Evolutionary conservation across 2,329 filamentous ascomycete genomes (phyloP).

Genomic region (Trichoderma koningii): DNA sequence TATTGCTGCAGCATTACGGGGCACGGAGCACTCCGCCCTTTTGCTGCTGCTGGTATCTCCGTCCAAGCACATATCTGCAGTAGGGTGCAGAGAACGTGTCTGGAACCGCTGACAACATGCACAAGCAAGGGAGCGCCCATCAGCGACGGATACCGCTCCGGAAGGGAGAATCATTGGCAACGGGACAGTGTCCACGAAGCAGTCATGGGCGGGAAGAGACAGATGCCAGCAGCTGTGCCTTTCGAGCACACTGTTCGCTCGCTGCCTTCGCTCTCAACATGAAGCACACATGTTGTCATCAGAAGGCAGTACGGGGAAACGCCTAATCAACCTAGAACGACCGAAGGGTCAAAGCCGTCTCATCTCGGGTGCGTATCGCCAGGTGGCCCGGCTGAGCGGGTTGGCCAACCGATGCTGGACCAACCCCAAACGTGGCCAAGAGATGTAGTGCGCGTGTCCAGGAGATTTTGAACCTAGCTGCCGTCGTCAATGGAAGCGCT

Average conservation of each 20-base stretch:
- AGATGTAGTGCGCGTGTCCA: slow-evolving; percentile 4
- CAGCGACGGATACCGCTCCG: not conserved
- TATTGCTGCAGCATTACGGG: slow-evolving; percentile 14
- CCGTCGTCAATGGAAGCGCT: slow-evolving; percentile 4
- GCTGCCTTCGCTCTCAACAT: no score
- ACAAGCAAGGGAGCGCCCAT: not conserved
- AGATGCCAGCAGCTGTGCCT: not conserved
- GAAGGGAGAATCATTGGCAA: not conserved
- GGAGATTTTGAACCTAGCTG: not conserved
- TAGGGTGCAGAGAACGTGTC: not conserved
- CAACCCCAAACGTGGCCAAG: slow-evolving; percentile 9
- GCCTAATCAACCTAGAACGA: no score
- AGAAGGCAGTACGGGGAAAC: no score
- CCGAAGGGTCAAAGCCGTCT: no score
- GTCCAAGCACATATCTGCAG: not conserved
- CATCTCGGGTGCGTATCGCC: slow-evolving; percentile 6
- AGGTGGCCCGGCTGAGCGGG: not conserved
- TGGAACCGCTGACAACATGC: slow-evolving; percentile 1
- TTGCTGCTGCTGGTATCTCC: not conserved
- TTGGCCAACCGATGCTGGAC: not conserved
- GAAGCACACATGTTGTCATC: no score
- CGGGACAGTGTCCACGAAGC: not conserved
- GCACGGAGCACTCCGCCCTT: slow-evolving; percentile 18
- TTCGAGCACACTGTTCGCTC: no score
- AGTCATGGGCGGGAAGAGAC: not conserved